Conservation (phyloP, 2,329 filamentous ascomycete species). For the Parastagonospora avenae region DNA sequence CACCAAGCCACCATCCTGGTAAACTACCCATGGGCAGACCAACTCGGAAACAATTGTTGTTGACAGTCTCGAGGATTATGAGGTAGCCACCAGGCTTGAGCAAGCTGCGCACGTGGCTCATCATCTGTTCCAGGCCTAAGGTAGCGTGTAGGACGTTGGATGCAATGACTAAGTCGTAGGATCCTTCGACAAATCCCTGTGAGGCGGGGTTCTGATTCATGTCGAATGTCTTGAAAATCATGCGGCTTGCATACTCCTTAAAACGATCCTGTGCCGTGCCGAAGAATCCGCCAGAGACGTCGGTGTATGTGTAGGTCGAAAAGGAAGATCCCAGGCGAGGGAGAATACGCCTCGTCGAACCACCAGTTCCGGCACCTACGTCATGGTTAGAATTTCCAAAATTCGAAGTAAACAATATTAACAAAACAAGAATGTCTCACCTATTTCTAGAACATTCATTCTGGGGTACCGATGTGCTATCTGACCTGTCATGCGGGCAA, state of each 20-base stretch:
- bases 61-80: slow-evolving; percentile 34
- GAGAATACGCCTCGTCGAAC: slow-evolving; percentile 4
- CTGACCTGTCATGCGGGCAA: neutral
- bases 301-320: slow-evolving; percentile 14
- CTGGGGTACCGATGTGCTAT: slow-evolving; percentile 6
- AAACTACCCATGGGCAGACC: slow-evolving; percentile 35
- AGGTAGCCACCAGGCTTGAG: slow-evolving; percentile 43
- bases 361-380: slow-evolving; percentile 13
- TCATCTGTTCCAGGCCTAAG: slow-evolving; percentile 2
- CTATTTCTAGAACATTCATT: slow-evolving; percentile 6
- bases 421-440: no score
- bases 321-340: neutral
- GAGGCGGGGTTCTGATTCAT: neutral
- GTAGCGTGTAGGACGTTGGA: slow-evolving; percentile 17
- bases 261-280: neutral
- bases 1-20: slow-evolving; percentile 48
- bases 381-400: no score
- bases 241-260: slow-evolving; percentile 2
- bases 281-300: slow-evolving; percentile 11
- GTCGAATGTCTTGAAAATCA: slow-evolving; percentile 12
- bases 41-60: slow-evolving; percentile 4
- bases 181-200: slow-evolving; percentile 11
- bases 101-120: slow-evolving; percentile 14
- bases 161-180: slow-evolving; percentile 25
- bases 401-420: no score